Evolutionary conservation across 2,329 filamentous ascomycete genomes (phyloP).

Genomic region (Boeremia lycopersici): DNA sequence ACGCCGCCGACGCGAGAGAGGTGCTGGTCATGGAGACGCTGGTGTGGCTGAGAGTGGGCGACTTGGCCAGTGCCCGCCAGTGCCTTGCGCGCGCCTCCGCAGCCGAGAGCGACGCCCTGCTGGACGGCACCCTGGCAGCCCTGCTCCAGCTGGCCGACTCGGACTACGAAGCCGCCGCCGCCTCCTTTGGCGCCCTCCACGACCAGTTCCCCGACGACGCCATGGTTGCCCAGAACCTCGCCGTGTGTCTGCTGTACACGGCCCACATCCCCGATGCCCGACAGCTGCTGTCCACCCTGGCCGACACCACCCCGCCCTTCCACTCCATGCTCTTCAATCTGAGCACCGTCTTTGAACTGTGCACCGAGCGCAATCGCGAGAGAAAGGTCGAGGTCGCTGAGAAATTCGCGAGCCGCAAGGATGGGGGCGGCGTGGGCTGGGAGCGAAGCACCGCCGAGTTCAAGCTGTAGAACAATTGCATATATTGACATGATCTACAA

Average conservation of each 20-base stretch:
- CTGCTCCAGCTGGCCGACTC: constrained; percentile 81
- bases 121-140: constrained; percentile 62
- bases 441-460: constrained; percentile 77
- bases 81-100: constrained; percentile 52
- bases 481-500: constrained; percentile 5
- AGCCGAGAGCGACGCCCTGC: constrained; percentile 33
- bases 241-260: constrained; percentile 82
- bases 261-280: constrained; percentile 71
- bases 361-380: constrained; percentile 74
- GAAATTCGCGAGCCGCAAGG: constrained; percentile 65
- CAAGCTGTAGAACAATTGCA: constrained; percentile 62
- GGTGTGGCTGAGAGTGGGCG: constrained; percentile 78
- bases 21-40: constrained; percentile 60
- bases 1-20: constrained; percentile 34
- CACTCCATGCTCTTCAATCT: constrained; percentile 87
- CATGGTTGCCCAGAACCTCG: constrained; percentile 80
- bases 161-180: constrained; percentile 68
- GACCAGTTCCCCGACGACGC: constrained; percentile 61
- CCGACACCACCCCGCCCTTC: constrained; percentile 65
- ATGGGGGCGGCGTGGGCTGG: constrained; percentile 63
- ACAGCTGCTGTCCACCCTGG: constrained; percentile 68
- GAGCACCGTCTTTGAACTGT: constrained; percentile 88
- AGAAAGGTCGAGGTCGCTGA: constrained; percentile 76
- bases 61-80: constrained; percentile 69
- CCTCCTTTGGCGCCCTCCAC: constrained; percentile 63